Evolutionary conservation across 2,329 filamentous ascomycete genomes (phyloP).

Genomic region (Ceratocystis huliohia): DNA sequence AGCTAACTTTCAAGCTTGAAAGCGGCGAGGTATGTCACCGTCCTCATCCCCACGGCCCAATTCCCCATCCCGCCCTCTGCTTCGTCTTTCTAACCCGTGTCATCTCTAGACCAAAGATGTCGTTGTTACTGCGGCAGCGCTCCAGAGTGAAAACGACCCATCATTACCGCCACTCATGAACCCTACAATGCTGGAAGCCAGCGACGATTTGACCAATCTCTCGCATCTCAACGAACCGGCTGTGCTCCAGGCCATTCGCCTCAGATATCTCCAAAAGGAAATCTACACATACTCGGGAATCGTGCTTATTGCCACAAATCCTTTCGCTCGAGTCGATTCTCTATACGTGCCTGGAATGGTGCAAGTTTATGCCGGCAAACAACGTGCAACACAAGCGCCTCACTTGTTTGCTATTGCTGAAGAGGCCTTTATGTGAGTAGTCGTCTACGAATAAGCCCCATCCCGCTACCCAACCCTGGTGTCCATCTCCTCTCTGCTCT

Average conservation of each 20-base stretch:
- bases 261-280: conserved; percentile 95
- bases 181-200: conserved; percentile 93
- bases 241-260: conserved; percentile 90
- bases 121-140: conserved; percentile 61
- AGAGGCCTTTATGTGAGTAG: conserved; percentile 82
- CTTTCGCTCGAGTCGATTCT: conserved; percentile 92
- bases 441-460: not conserved
- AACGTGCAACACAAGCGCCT: conserved; percentile 88
- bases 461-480: too few relatives aligned
- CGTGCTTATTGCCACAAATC: conserved; percentile 95
- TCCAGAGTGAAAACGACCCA: conserved; percentile 64
- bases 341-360: conserved; percentile 99
- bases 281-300: conserved; percentile 99
- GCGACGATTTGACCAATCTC: conserved; percentile 91
- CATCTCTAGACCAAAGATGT: conserved; percentile 56
- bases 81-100: conserved; percentile 4
- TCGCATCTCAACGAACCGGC: conserved; percentile 98
- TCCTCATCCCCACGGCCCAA: not conserved
- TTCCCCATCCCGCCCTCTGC: not conserved
- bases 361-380: conserved; percentile 96
- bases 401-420: conserved; percentile 98
- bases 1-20: conserved; percentile 74
- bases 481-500: not conserved
- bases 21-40: conserved; percentile 68
- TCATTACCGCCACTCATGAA: conserved; percentile 92